Conservation (phyloP, 225 moss, liverwort and hornwort genomes). For the Marchantia paleacea region DNA sequence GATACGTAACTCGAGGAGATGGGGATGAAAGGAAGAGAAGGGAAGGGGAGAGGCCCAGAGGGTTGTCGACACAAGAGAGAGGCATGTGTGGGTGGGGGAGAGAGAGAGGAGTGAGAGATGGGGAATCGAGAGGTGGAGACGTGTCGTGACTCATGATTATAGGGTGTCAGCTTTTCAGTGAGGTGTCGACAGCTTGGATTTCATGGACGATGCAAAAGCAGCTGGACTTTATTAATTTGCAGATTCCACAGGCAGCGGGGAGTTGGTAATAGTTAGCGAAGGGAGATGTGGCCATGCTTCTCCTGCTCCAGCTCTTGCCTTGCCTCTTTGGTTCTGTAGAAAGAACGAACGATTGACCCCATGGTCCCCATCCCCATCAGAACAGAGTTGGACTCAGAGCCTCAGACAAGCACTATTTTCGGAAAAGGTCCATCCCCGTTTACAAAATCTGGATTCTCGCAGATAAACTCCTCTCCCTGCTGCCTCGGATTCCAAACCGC, state of each 20-base stretch:
- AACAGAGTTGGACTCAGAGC: not conserved
- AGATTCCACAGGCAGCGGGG: not conserved
- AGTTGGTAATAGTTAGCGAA: not conserved
- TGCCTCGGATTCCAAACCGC: too few relatives aligned
- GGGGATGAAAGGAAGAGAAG: not conserved
- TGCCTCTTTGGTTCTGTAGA: not conserved
- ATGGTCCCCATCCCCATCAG: too few relatives aligned
- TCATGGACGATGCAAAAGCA: not conserved
- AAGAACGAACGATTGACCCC: not conserved
- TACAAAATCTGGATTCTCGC: too few relatives aligned
- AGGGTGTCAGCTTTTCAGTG: not conserved
- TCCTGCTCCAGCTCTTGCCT: too few relatives aligned
- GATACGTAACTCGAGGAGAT: too few relatives aligned
- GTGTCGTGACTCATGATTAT: not conserved
- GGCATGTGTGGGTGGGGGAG: not conserved
- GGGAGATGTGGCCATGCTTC: too few relatives aligned
- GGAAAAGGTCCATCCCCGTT: not conserved
- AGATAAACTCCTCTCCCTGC: too few relatives aligned
- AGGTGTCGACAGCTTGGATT: not conserved
- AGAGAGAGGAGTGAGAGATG: not conserved
- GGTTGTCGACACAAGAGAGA: not conserved
- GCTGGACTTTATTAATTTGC: not conserved
- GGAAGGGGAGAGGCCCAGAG: not conserved
- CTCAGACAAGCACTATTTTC: not conserved
- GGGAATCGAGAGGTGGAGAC: not conserved